Evolutionary conservation across 2,329 filamentous ascomycete genomes (phyloP).

Genomic region (Periconia macrospinosa): DNA sequence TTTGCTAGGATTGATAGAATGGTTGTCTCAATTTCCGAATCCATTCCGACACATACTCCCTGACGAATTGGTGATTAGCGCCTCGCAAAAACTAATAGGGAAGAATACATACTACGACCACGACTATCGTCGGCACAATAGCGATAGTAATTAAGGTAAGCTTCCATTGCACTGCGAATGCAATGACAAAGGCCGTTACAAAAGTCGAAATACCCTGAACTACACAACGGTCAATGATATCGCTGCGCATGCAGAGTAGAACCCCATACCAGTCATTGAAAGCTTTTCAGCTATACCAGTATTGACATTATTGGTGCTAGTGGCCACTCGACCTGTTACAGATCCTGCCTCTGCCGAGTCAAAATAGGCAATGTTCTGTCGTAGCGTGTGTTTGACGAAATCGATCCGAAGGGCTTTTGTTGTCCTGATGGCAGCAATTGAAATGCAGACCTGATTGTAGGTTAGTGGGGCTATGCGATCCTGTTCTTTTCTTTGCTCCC

Average conservation of each 20-base stretch:
- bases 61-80: conserved; percentile 11
- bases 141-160: conserved; percentile 73
- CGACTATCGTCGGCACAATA: conserved; percentile 51
- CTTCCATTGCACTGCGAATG: conserved; percentile 91
- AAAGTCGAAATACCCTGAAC: conserved; percentile 57
- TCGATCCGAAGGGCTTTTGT: conserved; percentile 58
- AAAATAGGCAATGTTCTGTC: conserved; percentile 46
- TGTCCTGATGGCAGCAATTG: conserved; percentile 55
- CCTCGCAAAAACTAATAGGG: background rate
- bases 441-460: conserved; percentile 41
- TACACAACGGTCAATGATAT: background rate
- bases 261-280: conserved; percentile 38
- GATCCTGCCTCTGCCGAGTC: conserved; percentile 92
- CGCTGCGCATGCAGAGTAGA: too few relatives aligned
- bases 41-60: conserved; percentile 36
- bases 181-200: conserved; percentile 82
- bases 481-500: too few relatives aligned
- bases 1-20: conserved; percentile 48
- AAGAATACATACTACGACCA: conserved; percentile 5
- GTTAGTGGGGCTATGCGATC: too few relatives aligned
- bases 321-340: conserved; percentile 90
- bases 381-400: conserved; percentile 66
- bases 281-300: conserved; percentile 69
- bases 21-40: conserved; percentile 39
- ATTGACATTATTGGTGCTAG: conserved; percentile 90